These are phyloP conservation scores for Coniochaeta ligniaria DNA, from an alignment of 2,329 filamentous ascomycete species.

Conservation along the genomic window DNA sequence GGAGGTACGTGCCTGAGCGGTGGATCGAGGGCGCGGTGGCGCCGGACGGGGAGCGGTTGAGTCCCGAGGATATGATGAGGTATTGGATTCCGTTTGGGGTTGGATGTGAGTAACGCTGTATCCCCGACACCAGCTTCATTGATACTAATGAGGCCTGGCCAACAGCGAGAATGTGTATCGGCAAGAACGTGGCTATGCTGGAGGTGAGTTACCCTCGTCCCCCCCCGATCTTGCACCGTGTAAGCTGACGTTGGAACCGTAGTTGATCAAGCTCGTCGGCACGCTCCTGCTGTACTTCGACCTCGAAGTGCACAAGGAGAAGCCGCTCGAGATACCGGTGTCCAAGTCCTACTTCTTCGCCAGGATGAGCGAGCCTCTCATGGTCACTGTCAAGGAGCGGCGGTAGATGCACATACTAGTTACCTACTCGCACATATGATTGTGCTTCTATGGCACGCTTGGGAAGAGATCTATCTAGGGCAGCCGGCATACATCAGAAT, in stretches of 20 bases:
- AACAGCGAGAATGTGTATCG: slow-evolving; percentile 3
- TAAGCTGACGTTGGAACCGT: not conserved
- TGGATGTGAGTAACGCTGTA: not conserved
- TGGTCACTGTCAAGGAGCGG: slow-evolving; percentile 2
- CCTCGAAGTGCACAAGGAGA: not conserved
- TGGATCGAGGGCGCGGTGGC: slow-evolving; percentile 3
- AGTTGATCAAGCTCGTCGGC: slow-evolving; percentile 5
- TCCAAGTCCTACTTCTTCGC: slow-evolving; percentile 7
- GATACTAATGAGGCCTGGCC: too few relatives aligned
- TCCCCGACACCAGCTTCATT: too few relatives aligned
- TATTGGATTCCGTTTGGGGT: slow-evolving; percentile 6
- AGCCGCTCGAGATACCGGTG: slow-evolving; percentile 3
- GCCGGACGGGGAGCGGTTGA: not conserved
- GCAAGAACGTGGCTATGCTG: slow-evolving; percentile 6
- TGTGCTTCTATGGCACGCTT: too few relatives aligned
- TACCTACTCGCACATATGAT: too few relatives aligned
- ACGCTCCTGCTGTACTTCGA: slow-evolving; percentile 5
- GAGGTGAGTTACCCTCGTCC: not conserved
- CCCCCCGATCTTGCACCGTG: not conserved
- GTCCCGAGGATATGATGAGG: slow-evolving; percentile 4
- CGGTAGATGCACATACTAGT: not conserved
- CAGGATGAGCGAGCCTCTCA: slow-evolving; percentile 3
- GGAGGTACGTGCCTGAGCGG: slow-evolving; percentile 1
- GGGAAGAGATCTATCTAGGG: too few relatives aligned
- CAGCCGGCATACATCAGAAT: too few relatives aligned